Conservation (phyloP, 2,329 filamentous ascomycete genomes). For the Penicillium vulpinum region DNA sequence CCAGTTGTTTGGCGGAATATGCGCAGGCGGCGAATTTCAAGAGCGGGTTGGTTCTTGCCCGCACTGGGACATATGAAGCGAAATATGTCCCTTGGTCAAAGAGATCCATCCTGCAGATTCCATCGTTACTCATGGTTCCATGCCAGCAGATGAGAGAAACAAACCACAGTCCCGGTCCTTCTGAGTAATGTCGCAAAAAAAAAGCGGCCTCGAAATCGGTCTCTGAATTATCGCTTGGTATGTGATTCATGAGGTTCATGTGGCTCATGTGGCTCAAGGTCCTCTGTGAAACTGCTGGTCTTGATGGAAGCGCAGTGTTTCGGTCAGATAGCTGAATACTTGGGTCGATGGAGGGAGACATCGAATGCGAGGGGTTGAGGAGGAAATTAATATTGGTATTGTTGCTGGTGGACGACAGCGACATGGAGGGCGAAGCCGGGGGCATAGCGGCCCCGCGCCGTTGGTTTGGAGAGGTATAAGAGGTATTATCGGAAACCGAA, state of each 20-base stretch:
- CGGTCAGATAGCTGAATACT: conserved; percentile 35
- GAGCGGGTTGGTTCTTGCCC: conserved; percentile 52
- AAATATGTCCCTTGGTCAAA: conserved; percentile 59
- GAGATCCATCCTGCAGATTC: conserved; percentile 43
- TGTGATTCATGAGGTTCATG: conserved; percentile 15
- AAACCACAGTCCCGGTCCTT: conserved; percentile 60
- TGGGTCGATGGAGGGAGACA: conserved; percentile 49
- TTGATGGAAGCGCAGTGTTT: conserved; percentile 32
- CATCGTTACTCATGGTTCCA: conserved; percentile 9
- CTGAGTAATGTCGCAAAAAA: conserved; percentile 60
- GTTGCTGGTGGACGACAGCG: conserved; percentile 41
- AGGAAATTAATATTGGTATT: conserved; percentile 56
- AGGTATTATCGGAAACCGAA: conserved; percentile 28
- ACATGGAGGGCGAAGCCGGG: conserved; percentile 45
- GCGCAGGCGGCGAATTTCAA: conserved; percentile 58
- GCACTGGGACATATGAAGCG: conserved; percentile 59
- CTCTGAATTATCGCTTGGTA: conserved; percentile 35
- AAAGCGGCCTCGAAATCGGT: conserved; percentile 60
- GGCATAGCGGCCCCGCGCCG: conserved; percentile 33
- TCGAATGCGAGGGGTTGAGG: conserved; percentile 49
- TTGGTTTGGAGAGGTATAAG: conserved; percentile 36
- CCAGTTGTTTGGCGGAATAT: conserved; percentile 62
- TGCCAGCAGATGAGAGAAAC: conserved; percentile 11
- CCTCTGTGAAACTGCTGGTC: conserved; percentile 23
- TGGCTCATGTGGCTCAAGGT: conserved; percentile 20